These are phyloP conservation scores for Calonectria pauciramosa DNA, from an alignment of 2,329 filamentous ascomycete genomes.

Conservation along the genomic window DNA sequence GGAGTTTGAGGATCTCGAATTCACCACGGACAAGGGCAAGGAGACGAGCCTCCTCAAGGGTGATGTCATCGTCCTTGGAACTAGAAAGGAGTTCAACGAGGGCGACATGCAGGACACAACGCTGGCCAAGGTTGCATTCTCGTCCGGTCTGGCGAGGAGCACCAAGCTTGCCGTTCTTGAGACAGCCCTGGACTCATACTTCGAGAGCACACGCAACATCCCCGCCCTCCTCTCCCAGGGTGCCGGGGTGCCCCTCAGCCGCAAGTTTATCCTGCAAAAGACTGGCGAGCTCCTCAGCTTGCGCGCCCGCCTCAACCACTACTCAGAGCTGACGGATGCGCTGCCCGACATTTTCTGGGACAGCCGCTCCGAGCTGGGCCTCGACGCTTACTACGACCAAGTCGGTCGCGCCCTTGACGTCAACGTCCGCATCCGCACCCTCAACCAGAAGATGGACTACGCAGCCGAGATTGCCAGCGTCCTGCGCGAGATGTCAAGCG, in stretches of 20 bases:
- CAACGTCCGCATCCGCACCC: conserved; percentile 86
- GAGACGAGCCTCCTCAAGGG: conserved; percentile 85
- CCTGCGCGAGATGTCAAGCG: conserved; percentile 87
- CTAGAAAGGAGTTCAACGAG: conserved; percentile 67
- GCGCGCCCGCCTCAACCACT: conserved; percentile 93
- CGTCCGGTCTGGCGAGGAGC: conserved; percentile 90
- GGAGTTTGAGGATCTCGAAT: conserved; percentile 93
- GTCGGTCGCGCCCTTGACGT: conserved; percentile 93
- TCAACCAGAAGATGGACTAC: conserved; percentile 99
- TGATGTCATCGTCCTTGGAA: conserved; percentile 91
- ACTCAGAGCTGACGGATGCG: conserved; percentile 95
- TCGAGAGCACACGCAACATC: conserved; percentile 87
- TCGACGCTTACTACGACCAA: conserved; percentile 96
- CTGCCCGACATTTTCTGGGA: conserved; percentile 99
- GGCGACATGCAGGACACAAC: conserved; percentile 70
- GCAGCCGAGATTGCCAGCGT: conserved; percentile 95
- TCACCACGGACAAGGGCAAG: conserved; percentile 78
- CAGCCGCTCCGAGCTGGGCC: conserved; percentile 84
- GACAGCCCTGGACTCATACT: conserved; percentile 84
- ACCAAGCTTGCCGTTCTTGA: conserved; percentile 96
- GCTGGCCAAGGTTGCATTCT: conserved; percentile 95
- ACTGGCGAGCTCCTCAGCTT: conserved; percentile 93
- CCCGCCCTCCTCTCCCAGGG: conserved; percentile 82
- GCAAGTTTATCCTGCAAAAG: conserved; percentile 89
- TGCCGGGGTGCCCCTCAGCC: conserved; percentile 58